Percentiles rank a stretch among this genome's conserved stretches.
Evolutionary conservation across 148 eudicot genomes (phyloP).

Genomic region (Vaccinium macrocarpon): DNA sequence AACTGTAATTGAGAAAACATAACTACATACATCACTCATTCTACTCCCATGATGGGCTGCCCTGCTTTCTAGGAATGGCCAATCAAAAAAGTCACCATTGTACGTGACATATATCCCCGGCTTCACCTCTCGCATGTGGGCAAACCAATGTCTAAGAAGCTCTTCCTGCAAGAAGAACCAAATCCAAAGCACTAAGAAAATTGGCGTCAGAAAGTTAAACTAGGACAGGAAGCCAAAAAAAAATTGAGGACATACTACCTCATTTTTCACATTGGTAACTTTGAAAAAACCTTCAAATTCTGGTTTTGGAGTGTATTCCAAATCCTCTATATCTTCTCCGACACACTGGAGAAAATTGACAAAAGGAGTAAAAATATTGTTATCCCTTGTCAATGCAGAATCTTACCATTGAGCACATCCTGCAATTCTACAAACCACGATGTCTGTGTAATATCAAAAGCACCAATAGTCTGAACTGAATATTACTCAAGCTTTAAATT

Average conservation of each 20-base stretch:
- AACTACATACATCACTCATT: slow-evolving; percentile 72
- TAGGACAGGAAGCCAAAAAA: background rate
- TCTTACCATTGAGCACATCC: background rate
- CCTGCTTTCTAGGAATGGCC: slow-evolving; percentile 96
- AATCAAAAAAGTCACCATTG: slow-evolving; percentile 98
- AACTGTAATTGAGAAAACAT: slow-evolving; percentile 7
- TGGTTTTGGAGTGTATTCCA: slow-evolving; percentile 96
- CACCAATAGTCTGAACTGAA: background rate
- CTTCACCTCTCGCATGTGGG: slow-evolving; percentile 89
- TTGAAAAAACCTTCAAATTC: slow-evolving; percentile 90
- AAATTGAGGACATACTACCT: slow-evolving; percentile 41
- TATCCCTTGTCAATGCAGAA: background rate
- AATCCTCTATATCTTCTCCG: slow-evolving; percentile 91
- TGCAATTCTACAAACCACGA: background rate
- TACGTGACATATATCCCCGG: slow-evolving; percentile 99
- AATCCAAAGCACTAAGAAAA: slow-evolving; percentile 18
- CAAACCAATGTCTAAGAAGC: slow-evolving; percentile 80
- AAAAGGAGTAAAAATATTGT: background rate
- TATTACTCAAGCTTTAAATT: background rate
- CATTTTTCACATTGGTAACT: slow-evolving; percentile 85
- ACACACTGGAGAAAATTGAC: slow-evolving; percentile 62
- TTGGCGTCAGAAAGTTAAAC: background rate
- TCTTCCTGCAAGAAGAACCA: slow-evolving; percentile 51
- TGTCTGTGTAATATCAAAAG: slow-evolving; percentile 1
- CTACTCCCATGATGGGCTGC: slow-evolving; percentile 81